phyloP scores from a whole-genome alignment of 2,329 filamentous ascomycete species.

The Diplodia sapinea region DNA sequence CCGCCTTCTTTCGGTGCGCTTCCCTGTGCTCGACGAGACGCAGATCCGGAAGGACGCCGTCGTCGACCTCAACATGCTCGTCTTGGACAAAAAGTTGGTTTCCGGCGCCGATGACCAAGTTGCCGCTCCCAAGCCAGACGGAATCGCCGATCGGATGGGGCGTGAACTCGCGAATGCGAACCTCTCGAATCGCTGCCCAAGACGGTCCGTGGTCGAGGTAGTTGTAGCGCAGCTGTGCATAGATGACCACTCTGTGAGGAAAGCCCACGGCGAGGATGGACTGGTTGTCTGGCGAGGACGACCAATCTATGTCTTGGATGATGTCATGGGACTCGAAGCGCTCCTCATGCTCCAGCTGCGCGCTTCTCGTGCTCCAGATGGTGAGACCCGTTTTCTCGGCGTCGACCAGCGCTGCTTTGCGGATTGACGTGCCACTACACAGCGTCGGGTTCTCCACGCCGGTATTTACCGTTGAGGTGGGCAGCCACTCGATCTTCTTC shows the following conservation, averaged over 20 bases:
- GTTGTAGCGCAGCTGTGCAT: constrained; percentile 89
- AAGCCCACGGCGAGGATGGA: constrained; percentile 93
- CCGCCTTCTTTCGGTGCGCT: constrained; percentile 52
- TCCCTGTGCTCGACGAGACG: constrained; percentile 54
- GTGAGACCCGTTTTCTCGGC: constrained; percentile 74
- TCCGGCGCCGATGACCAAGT: constrained; percentile 85
- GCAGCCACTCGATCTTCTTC: constrained; percentile 76
- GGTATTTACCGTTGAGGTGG: constrained; percentile 82
- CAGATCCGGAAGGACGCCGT: constrained; percentile 64
- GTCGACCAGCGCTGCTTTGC: constrained; percentile 85
- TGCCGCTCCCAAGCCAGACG: constrained; percentile 84
- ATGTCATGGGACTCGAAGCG: constrained; percentile 73
- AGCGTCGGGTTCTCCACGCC: constrained; percentile 74
- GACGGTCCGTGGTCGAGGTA: constrained; percentile 88
- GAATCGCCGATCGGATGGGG: constrained; percentile 92
- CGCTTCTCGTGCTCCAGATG: constrained; percentile 87
- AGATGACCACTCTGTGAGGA: constrained; percentile 78
- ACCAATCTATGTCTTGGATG: constrained; percentile 91
- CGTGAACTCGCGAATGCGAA: constrained; percentile 79
- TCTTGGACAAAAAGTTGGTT: constrained; percentile 90
- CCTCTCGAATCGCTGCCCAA: constrained; percentile 84
- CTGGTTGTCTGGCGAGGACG: constrained; percentile 85
- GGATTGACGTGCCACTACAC: constrained; percentile 82
- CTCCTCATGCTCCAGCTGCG: constrained; percentile 80
- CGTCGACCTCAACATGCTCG: constrained; percentile 70